Evolutionary conservation across 2,329 filamentous ascomycete species (phyloP).

Genomic region (Talaromyces sp.): DNA sequence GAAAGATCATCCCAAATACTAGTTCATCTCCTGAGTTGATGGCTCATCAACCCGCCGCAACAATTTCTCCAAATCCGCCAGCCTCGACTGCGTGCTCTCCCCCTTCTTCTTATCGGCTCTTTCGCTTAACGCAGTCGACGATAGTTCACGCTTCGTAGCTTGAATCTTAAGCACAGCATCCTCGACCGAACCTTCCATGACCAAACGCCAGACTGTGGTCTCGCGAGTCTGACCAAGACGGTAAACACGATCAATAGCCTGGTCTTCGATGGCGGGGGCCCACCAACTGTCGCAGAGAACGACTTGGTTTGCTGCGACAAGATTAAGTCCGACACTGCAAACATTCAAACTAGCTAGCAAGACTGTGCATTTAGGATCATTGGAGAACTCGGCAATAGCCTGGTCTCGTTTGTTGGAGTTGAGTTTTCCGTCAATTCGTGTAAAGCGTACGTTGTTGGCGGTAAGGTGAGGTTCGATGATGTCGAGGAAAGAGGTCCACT

Average conservation of each 20-base stretch:
- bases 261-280: constrained; percentile 89
- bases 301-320: constrained; percentile 81
- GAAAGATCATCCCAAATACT: background rate
- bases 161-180: constrained; percentile 77
- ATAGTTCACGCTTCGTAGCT: constrained; percentile 71
- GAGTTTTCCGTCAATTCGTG: constrained; percentile 80
- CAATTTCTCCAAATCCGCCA: constrained; percentile 48
- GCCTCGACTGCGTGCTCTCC: constrained; percentile 52
- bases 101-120: constrained; percentile 57
- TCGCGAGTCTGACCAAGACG: constrained; percentile 76
- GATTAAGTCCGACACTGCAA: constrained; percentile 80
- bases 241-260: constrained; percentile 85
- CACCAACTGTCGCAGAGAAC: constrained; percentile 85
- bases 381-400: constrained; percentile 65
- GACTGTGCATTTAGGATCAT: constrained; percentile 65
- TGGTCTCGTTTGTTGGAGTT: constrained; percentile 64
- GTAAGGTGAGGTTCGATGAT: constrained; percentile 67
- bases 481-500: constrained; percentile 77
- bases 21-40: background rate
- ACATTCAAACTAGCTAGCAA: constrained; percentile 79
- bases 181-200: constrained; percentile 78
- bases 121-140: constrained; percentile 76
- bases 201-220: constrained; percentile 74
- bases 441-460: constrained; percentile 59
- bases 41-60: constrained; percentile 8